Base-by-base conservation (phyloP, 1,284 basidiomycete species). In the Microbotryum saponariae region DNA sequence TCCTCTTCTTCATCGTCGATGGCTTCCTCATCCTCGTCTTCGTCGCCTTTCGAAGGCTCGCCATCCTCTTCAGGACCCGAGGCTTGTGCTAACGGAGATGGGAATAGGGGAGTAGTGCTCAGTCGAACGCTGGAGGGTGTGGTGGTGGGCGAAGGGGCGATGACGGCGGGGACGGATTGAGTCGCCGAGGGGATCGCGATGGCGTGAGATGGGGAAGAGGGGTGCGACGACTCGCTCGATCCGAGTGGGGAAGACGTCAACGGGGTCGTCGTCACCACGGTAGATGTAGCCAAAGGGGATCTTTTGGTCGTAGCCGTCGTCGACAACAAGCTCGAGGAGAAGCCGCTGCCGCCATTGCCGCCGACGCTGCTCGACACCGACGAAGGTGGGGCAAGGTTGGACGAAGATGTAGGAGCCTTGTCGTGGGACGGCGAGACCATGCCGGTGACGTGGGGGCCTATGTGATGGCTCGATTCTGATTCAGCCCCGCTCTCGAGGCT, bases 101-200 rank as follows among this genome's bases (percentile, higher is more conserved):
- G 67, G 29, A 64, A 66, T 37, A 66, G 59, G 18, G 67, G 67
- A 1, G 67, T 68, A 5, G 67, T 68, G 27, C 59, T 59, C 6
- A 68, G 51, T 2, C 64, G 54, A 3, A 66, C 67, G 18, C 62
- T 63, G 5, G 60, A 54, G 10, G 64, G 51, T 14, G 64, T 50
- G 31, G 63, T 49, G 12, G 37, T 42, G 12, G 37, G 16, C 2
- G 61, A 33, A 3, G 61, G 58, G 1, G 62, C n/a, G 44, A 68
- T 60, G 1, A 61, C 59, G 25, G 66, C 59, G n/a, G 67, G 64
- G 6, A 61, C 54, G 2, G 65, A 18, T 47, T 50, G 49, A n/a
- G 56, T 49, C 18, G 61, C 51, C 6, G 58, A 51, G 2, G 58
- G 54, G 25, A 61, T 66, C 4, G 65, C 55, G 23, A 63, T 58